Evolutionary conservation across 495 filamentous ascomycete species (phyloP).

Genomic region (Penicillium roqueforti): DNA sequence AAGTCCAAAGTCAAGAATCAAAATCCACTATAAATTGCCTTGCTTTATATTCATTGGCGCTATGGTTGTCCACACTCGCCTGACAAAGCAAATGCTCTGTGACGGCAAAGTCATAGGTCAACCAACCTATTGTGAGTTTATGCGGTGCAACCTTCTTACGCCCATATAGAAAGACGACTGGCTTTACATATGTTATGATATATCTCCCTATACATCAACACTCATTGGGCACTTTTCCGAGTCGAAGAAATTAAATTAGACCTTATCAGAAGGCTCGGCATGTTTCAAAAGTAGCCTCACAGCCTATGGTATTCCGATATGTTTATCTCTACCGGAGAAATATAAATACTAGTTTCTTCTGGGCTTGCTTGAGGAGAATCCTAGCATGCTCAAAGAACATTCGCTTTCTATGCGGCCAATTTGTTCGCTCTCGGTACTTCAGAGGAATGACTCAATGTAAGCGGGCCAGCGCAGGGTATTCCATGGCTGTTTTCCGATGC

Average conservation of each 20-base stretch:
- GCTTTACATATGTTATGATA: not conserved
- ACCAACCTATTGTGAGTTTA: not conserved
- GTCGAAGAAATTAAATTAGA: not conserved
- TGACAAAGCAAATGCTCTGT: not conserved
- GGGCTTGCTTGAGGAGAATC: not conserved
- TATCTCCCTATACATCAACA: not conserved
- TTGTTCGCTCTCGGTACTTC: not conserved
- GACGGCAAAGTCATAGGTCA: not conserved
- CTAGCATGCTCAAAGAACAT: not conserved
- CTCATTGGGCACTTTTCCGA: not conserved
- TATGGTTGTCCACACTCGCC: too few relatives aligned
- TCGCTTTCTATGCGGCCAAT: not conserved
- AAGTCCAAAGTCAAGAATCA: too few relatives aligned
- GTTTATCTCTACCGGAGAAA: not conserved
- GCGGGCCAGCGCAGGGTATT: not conserved
- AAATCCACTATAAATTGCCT: not conserved
- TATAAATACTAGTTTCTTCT: not conserved
- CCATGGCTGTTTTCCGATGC: not conserved
- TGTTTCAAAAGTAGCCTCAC: not conserved
- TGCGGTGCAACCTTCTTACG: not conserved
- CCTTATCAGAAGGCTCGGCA: not conserved
- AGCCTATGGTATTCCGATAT: not conserved
- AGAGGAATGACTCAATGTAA: not conserved
- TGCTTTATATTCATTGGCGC: not conserved
- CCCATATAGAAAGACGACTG: not conserved